A percentile compares a stretch with the other conserved stretches of the same genome.
These are phyloP conservation scores for Thraustotheca clavata DNA, from an alignment of 352 stramenopile genomes.

Conservation along the genomic window DNA sequence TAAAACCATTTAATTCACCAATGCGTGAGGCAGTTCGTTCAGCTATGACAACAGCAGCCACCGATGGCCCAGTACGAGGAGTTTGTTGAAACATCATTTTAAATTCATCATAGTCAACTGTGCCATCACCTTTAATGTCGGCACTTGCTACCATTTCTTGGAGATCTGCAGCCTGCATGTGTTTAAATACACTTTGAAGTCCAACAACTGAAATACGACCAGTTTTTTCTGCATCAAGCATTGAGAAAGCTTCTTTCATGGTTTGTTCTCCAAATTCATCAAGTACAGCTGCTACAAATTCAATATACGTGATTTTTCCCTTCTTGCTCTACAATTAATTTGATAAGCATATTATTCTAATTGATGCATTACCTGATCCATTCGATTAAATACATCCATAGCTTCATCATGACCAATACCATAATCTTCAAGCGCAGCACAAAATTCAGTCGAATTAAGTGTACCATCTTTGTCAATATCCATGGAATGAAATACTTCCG, in stretches of 20 bases:
- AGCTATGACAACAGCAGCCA: constrained; percentile 21
- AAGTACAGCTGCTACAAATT: constrained; percentile 94
- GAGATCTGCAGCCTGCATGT: constrained; percentile 80
- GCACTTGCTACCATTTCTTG: constrained; percentile 87
- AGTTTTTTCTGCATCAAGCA: constrained; percentile 85
- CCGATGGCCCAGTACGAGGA: constrained; percentile 24
- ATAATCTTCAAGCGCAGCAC: constrained; percentile 85
- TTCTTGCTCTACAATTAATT: constrained; percentile 34
- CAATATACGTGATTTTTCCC: constrained; percentile 89
- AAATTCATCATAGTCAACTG: constrained; percentile 89
- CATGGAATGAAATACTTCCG: constrained; percentile 80
- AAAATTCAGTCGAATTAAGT: constrained; percentile 90
- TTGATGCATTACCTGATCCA: constrained; percentile 39
- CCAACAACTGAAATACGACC: constrained; percentile 88
- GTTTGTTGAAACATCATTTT: constrained; percentile 42
- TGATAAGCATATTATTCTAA: background rate
- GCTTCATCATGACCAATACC: constrained; percentile 66
- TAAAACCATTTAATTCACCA: constrained; percentile 6
- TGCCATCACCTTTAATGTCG: constrained; percentile 66
- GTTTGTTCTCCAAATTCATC: constrained; percentile 87
- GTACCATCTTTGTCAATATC: constrained; percentile 78
- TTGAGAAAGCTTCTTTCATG: constrained; percentile 86
- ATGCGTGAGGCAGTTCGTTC: background rate
- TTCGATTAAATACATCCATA: constrained; percentile 59
- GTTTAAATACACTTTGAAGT: constrained; percentile 79